Base-by-base conservation (phyloP, 1,284 basidiomycete species). In the Ceratobasidium sp. region DNA sequence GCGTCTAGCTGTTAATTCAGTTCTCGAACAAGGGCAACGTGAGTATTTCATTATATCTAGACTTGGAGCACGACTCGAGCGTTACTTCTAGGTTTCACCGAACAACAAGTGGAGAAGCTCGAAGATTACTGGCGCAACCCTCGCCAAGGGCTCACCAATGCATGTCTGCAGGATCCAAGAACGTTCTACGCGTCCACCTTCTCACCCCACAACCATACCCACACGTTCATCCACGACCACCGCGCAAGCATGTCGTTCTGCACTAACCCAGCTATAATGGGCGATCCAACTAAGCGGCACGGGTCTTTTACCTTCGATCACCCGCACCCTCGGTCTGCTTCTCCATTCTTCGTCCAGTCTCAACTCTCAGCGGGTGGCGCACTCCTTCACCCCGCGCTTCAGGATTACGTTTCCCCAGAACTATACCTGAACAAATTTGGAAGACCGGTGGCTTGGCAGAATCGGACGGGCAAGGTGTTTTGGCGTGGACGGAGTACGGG, bases 191-290 rank as follows among this genome's bases (percentile, higher is more conserved):
- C 72, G 31, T 56, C 48, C 44, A 51, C 14, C 24, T 57, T 69
- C 47, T 57, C 73, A 65, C 56, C 63, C 17, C 50, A 45, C 44
- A 66, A 47, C 22, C 29, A 57, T 73, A 48, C 74, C 78, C 75
- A 73, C 17, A 59, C 81, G 19, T 86, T 83, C 80, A 82, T 87
- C 64, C 73, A 81, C 65, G 81, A 86, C 76, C 86, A 86, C 73
- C 75, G 83, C 7, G 79, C 81, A 19, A 84, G 84, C 0, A 85
- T 86, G 84, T 82, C 86, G 77, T 82, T 85, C 77, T 87, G 86
- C 79, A 79, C 83, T 75, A 85, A 84, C 75, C 85, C 85, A 2
- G 81, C 71, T 44, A 64, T 78, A 60, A 74, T 76, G 51, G 48
- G 56, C 33, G 47, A 75, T 29, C 57, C 72, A 36, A 64, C 71